Evolutionary conservation across 805 yeast genomes (phyloP), one percentile per base, ranked within the genome.

Genomic region (Pachysolen tannophilus): DNA sequence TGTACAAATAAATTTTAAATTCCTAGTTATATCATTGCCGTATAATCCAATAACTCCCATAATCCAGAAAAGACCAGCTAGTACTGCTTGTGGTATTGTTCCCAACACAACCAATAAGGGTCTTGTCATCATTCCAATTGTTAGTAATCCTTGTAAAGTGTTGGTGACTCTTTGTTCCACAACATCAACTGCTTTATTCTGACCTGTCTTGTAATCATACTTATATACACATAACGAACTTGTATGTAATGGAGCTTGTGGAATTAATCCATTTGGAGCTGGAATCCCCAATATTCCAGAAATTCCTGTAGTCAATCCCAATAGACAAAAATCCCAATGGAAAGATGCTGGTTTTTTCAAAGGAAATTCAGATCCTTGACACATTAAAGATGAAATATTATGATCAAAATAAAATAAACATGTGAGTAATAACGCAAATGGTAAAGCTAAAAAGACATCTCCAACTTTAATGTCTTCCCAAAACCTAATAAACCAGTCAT

Each of bases 161-260:
- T 92, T 92, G 2, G 94, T 79, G 34, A 87, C 64, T 29, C 98
- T 58, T 53, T 90, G 98, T 51, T 90, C 98, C 4, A 92, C 94
- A 8, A 88, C 87, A 3, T 72, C 57, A 2, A 62, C 50, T 2
- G 72, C 63, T 15, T 33, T 44, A 21, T 51, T 50, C 11, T 40
- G 34, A 10, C 61, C 61, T 8, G 55, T 52, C 5, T 37, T 45
- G 38, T 49, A 48, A 35, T 59, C 56, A 34, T 54, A 52, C 34
- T 69, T 67, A 43, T 67, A 67, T 10, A 82, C 76, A 28, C 85
- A 70, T 20, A 90, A 58, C 0, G 95, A 75, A 28, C 70, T 72
- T 0, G 97, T 87, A 48, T 90, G 98, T 24, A 92, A 53, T 2
- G 97, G 97, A 1, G 98, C 97, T 55, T 90, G 98, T 1, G 98